Conservation (phyloP, 768 basidiomycete species). For the Kwoniella dejecticola region DNA sequence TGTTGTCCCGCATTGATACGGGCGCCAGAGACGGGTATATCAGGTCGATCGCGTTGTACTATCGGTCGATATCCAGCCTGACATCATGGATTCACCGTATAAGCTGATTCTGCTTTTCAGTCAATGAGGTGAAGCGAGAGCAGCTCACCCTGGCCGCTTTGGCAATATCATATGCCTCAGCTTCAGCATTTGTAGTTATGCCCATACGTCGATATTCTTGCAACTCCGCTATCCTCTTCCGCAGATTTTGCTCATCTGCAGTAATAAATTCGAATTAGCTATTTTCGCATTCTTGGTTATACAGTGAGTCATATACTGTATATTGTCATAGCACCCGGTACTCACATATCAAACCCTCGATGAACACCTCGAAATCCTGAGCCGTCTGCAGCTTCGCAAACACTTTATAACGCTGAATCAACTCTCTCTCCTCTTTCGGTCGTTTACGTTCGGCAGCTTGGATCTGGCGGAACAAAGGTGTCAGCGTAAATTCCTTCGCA, state of each 20-base stretch:
- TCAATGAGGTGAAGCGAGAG: too few species aligned
- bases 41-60: conserved; percentile 25
- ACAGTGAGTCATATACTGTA: too few species aligned
- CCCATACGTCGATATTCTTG: conserved; percentile 88
- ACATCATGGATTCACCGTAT: not conserved
- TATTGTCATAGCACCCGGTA: conserved; percentile 9
- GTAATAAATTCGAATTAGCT: not conserved
- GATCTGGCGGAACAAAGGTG: conserved; percentile 62
- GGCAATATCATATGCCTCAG: conserved; percentile 83
- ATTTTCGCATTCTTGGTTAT: too few species aligned
- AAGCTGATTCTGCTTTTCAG: not conserved
- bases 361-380: conserved; percentile 84
- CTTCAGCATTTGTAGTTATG: conserved; percentile 78
- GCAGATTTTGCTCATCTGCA: conserved; percentile 80
- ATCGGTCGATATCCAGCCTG: conserved; percentile 48
- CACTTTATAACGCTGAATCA: conserved; percentile 81
- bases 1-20: conserved; percentile 48
- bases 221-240: conserved; percentile 85
- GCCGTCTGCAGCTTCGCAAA: conserved; percentile 89
- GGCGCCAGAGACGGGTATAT: conserved; percentile 32
- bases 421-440: conserved; percentile 85
- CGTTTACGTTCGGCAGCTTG: conserved; percentile 89
- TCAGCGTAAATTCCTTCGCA: not conserved
- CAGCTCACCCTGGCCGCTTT: conserved; percentile 71
- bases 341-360: conserved; percentile 87